Percentiles rank a stretch among this genome's conserved stretches.
Conservation (phyloP, 305 asterid species). For the Solanum hybrid region DNA sequence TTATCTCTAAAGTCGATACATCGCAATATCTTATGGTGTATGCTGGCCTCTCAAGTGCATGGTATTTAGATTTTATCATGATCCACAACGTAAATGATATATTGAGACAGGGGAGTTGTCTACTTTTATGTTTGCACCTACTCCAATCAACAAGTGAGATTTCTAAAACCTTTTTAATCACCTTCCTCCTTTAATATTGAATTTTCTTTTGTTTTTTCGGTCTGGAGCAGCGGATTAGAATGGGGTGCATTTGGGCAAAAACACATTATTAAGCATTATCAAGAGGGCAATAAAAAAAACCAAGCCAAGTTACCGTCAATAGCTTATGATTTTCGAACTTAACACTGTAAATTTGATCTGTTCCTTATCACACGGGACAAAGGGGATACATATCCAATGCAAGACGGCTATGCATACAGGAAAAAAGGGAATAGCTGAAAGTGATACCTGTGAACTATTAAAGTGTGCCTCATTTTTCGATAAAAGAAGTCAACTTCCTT, state of each 20-base stretch:
- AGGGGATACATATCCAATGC: neutral
- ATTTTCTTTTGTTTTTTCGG: neutral
- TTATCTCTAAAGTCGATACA: neutral
- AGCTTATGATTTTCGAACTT: neutral
- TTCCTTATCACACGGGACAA: neutral
- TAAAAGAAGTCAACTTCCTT: neutral
- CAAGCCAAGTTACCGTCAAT: neutral
- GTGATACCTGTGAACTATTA: neutral
- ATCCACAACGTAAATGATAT: neutral
- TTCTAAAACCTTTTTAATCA: neutral
- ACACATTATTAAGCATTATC: neutral
- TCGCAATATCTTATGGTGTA: neutral
- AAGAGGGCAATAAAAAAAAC: neutral
- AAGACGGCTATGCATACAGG: neutral
- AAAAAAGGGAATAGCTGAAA: neutral
- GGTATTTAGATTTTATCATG: neutral
- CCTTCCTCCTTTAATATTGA: neutral
- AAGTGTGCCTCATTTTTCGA: neutral
- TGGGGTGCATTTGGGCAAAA: neutral
- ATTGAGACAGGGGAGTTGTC: neutral
- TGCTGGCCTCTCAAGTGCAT: neutral
- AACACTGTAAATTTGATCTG: neutral
- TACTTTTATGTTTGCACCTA: neutral
- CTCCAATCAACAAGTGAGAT: neutral
- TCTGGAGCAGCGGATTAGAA: neutral